Evolutionary conservation across 2,329 filamentous ascomycete genomes (phyloP).

Genomic region (Sporothrix dimorphospora): DNA sequence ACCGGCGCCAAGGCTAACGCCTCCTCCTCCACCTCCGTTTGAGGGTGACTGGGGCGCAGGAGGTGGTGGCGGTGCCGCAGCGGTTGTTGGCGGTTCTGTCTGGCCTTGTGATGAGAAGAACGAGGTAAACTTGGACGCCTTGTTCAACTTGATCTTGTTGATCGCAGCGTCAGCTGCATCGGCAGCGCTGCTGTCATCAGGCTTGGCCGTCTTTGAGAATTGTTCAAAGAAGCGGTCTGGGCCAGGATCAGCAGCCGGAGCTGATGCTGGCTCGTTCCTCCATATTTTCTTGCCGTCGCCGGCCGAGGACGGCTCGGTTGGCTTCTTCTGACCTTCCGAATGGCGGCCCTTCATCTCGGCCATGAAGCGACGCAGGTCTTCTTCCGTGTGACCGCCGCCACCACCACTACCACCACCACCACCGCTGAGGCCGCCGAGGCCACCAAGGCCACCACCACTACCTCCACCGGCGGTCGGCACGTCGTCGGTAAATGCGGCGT

Average conservation of each 20-base stretch:
- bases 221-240: slow-evolving; percentile 75
- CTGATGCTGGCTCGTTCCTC: slow-evolving; percentile 59
- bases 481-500: slow-evolving; percentile 14
- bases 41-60: slow-evolving; percentile 36
- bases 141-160: slow-evolving; percentile 61
- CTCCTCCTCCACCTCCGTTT: slow-evolving; percentile 37
- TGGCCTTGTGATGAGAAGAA: slow-evolving; percentile 68
- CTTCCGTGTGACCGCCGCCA: slow-evolving; percentile 76
- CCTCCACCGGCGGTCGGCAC: slow-evolving; percentile 15
- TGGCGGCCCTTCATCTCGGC: slow-evolving; percentile 77
- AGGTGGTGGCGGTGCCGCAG: slow-evolving; percentile 39
- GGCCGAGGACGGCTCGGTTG: slow-evolving; percentile 42
- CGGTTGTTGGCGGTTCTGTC: slow-evolving; percentile 53
- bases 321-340: slow-evolving; percentile 26
- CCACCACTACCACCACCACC: slow-evolving; percentile 43
- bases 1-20: slow-evolving; percentile 27
- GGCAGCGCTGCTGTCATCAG: slow-evolving; percentile 45
- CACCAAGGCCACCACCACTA: slow-evolving; percentile 41
- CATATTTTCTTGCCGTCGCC: slow-evolving; percentile 55
- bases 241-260: slow-evolving; percentile 66
- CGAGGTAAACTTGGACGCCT: slow-evolving; percentile 83
- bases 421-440: neutral
- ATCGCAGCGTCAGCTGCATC: slow-evolving; percentile 52
- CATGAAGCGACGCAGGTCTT: slow-evolving; percentile 95
- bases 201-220: slow-evolving; percentile 45